Conservation (phyloP, 2,329 filamentous ascomycete species). For the Pseudogymnoascus sp. region DNA sequence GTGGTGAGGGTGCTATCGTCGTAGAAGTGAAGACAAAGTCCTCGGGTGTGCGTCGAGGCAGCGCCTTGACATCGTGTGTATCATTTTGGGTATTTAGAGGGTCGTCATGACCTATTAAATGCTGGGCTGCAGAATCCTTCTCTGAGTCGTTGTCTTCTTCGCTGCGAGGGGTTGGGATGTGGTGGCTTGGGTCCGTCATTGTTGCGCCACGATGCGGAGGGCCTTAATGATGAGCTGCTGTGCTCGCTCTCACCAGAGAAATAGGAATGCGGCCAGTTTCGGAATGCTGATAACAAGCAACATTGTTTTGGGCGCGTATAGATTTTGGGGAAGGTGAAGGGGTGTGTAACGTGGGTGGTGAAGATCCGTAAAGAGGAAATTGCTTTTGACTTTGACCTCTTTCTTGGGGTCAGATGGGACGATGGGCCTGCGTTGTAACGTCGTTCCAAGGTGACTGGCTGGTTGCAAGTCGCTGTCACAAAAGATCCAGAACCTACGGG, state of each 20-base stretch:
- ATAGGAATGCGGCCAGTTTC: neutral
- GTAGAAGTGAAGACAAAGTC: slow-evolving; percentile 11
- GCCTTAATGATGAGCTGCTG: neutral
- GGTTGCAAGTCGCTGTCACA: slow-evolving; percentile 1
- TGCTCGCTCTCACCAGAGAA: neutral
- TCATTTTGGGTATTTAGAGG: neutral
- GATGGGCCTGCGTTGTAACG: neutral
- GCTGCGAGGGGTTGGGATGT: neutral
- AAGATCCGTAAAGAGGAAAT: slow-evolving; percentile 9
- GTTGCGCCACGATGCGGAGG: neutral
- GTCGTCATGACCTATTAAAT: neutral
- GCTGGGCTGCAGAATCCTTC: neutral
- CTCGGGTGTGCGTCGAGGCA: neutral
- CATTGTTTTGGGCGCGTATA: neutral
- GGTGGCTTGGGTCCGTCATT: neutral
- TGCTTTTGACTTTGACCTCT: slow-evolving; percentile 4
- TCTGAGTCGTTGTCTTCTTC: neutral
- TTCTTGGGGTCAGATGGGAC: neutral
- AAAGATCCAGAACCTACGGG: neutral
- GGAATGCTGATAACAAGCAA: neutral
- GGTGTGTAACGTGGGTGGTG: neutral
- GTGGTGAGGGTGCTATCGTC: slow-evolving; percentile 13
- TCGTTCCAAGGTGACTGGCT: neutral
- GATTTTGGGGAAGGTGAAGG: neutral
- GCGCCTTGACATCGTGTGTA: neutral